Conservation (phyloP, 2,329 filamentous ascomycete genomes). For the Ampelomyces quisqualis region DNA sequence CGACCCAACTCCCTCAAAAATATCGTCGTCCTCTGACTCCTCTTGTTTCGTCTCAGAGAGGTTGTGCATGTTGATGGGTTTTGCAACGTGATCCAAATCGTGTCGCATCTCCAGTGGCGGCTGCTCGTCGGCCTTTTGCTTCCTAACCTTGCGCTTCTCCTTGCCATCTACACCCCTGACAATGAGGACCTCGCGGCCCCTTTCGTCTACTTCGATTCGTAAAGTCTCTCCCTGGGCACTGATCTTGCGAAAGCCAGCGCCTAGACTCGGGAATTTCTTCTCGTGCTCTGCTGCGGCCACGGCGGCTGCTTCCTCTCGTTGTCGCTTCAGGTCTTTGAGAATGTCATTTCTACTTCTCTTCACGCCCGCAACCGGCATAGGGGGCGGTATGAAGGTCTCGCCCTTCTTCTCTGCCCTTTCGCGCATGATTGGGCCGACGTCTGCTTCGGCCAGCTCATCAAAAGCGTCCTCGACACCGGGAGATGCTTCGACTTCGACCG, state of each 20-base stretch:
- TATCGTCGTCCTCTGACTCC: slow-evolving; percentile 58
- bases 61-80: slow-evolving; percentile 45
- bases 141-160: slow-evolving; percentile 62
- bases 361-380: slow-evolving; percentile 48
- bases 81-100: slow-evolving; percentile 49
- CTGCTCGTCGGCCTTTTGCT: slow-evolving; percentile 46
- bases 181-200: slow-evolving; percentile 59
- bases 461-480: slow-evolving; percentile 49
- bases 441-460: slow-evolving; percentile 61
- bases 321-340: slow-evolving; percentile 59
- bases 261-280: slow-evolving; percentile 50
- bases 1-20: slow-evolving; percentile 61
- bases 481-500: slow-evolving; percentile 26
- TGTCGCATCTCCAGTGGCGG: slow-evolving; percentile 41
- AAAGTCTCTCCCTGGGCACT: slow-evolving; percentile 52
- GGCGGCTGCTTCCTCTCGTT: slow-evolving; percentile 49
- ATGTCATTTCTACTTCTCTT: slow-evolving; percentile 62
- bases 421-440: slow-evolving; percentile 67
- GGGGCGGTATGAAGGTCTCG: slow-evolving; percentile 46
- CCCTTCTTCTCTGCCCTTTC: slow-evolving; percentile 59
- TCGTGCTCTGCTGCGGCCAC: slow-evolving; percentile 47
- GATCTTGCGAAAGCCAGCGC: slow-evolving; percentile 58
- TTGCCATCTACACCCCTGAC: slow-evolving; percentile 61
- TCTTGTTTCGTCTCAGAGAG: slow-evolving; percentile 43
- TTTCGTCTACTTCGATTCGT: slow-evolving; percentile 58